Percentiles rank a stretch among this genome's conserved stretches.
Conservation (phyloP, 73 alveolate species). For the Uronychia binucleata region DNA sequence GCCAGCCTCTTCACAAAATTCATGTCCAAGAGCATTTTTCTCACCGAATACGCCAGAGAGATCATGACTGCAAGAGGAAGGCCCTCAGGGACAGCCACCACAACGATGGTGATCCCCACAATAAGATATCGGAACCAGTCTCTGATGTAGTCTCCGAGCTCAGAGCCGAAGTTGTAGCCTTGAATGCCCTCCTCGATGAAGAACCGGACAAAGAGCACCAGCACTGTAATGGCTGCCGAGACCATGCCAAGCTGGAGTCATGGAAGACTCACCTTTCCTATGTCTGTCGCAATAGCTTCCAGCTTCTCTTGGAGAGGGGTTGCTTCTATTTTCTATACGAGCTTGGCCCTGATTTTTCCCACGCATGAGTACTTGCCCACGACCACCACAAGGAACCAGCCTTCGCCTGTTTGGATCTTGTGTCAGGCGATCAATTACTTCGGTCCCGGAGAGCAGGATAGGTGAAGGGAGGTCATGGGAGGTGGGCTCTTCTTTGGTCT, state of each 20-base stretch:
- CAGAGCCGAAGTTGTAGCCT: slow-evolving; percentile 34
- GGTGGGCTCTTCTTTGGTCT: slow-evolving; percentile 12
- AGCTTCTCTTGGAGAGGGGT: slow-evolving; percentile 97
- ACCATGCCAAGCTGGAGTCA: slow-evolving; percentile 66
- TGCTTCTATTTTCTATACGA: slow-evolving; percentile 57
- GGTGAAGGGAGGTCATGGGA: slow-evolving; percentile 68
- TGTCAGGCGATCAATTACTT: slow-evolving; percentile 43
- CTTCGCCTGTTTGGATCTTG: slow-evolving; percentile 64
- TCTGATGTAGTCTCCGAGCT: slow-evolving; percentile 32
- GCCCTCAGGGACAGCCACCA: slow-evolving; percentile 97
- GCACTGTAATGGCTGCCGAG: slow-evolving; percentile 83
- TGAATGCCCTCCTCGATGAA: slow-evolving; percentile 44
- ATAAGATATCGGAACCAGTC: slow-evolving; percentile 59
- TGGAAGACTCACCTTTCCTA: slow-evolving; percentile 86
- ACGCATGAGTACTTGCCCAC: slow-evolving; percentile 85
- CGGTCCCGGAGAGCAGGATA: slow-evolving; percentile 54
- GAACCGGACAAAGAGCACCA: slow-evolving; percentile 51
- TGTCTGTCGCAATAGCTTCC: slow-evolving; percentile 93
- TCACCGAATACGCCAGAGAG: slow-evolving; percentile 90
- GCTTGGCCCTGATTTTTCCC: slow-evolving; percentile 61
- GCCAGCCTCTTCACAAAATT: slow-evolving; percentile 87
- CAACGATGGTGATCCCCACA: slow-evolving; percentile 89
- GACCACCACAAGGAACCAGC: slow-evolving; percentile 65
- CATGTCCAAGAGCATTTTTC: slow-evolving; percentile 86
- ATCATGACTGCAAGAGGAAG: slow-evolving; percentile 95